Base-by-base conservation (phyloP, 495 filamentous ascomycete genomes). In the Neurospora tetrasperma region DNA sequence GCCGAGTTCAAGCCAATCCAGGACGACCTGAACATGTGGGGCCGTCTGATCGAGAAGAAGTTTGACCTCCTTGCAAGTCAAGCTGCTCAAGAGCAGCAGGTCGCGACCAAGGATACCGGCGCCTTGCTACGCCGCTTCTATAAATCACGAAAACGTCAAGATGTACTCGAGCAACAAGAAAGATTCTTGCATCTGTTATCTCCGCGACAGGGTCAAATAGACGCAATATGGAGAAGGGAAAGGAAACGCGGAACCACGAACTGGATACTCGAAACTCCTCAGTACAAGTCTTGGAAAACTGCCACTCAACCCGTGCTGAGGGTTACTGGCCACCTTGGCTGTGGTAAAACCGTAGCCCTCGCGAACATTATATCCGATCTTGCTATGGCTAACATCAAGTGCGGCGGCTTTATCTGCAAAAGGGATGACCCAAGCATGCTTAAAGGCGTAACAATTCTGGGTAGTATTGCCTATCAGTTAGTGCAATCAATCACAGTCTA, bases 301-400 rank as follows among this genome's bases (percentile, higher is more conserved):
- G 38, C 4, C 7, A 8, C 6, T 39, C 38, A 39, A 39, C 5
- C 38, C 38, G 7, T 39, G 6, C 7, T 43, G 2, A 2, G n/a
- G 4, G 18, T 71, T 20, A 62, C 69, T 0, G 72, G 72, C 0
- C 20, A 59, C 6, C 1, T 73, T 12, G 72, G 72, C 1, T 44
- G 72, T 20, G 72, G 72, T 6, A 73, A 73, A 42, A 73, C 72
- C 0, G 72, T 73, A 9, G 72, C 42, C 12, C 16, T 73, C 4
- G 69, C 72, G 0, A 71, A 0, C 62, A 74, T 74, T 40, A 44
- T 38, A 6, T 12, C 72, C 0, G 72, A 73, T 9, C 4, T 27
- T 18, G 0, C 8, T 1, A n/a, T 59, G 14, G 35, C 2, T 2
- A 20, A 73, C 20, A 40, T 10, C 0, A 39, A 39, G 38, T 7